A percentile compares a stretch with the other conserved stretches of the same genome.
Evolutionary conservation across 306 rosid genomes (phyloP).

Genomic region (Phaseolus lunatus): DNA sequence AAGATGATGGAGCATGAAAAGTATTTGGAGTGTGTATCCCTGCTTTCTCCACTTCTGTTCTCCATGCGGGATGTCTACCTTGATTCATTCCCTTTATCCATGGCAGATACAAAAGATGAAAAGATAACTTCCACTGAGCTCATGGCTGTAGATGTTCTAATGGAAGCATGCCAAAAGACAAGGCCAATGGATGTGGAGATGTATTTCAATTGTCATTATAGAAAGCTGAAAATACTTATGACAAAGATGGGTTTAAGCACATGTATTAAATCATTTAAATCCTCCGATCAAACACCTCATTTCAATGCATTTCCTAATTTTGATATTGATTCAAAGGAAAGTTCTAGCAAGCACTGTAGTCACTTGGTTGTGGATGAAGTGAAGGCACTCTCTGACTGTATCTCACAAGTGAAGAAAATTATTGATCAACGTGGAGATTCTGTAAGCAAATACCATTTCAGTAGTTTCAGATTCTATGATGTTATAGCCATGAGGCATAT

Average conservation of each 20-base stretch:
- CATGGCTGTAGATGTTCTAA: constrained; percentile 83
- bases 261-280: constrained; percentile 61
- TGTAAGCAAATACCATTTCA: constrained; percentile 58
- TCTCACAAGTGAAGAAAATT: constrained; percentile 78
- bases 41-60: constrained; percentile 90
- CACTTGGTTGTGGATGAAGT: constrained; percentile 82
- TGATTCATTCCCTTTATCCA: constrained; percentile 65
- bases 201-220: constrained; percentile 75
- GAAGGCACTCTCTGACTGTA: constrained; percentile 82
- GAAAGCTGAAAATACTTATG: constrained; percentile 90
- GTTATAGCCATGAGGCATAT: constrained; percentile 41
- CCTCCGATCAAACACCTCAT: constrained; percentile 55
- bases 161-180: constrained; percentile 86
- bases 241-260: constrained; percentile 73
- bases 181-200: constrained; percentile 73
- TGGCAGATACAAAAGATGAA: constrained; percentile 63
- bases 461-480: constrained; percentile 38
- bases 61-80: constrained; percentile 69
- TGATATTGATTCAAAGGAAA: constrained; percentile 68
- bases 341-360: constrained; percentile 67
- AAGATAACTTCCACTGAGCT: constrained; percentile 71
- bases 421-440: constrained; percentile 63
- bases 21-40: constrained; percentile 67
- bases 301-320: constrained; percentile 52
- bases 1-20: constrained; percentile 82